Base-by-base conservation (phyloP, 805 yeast genomes). In the Kregervanrija pseudodelftensis region DNA sequence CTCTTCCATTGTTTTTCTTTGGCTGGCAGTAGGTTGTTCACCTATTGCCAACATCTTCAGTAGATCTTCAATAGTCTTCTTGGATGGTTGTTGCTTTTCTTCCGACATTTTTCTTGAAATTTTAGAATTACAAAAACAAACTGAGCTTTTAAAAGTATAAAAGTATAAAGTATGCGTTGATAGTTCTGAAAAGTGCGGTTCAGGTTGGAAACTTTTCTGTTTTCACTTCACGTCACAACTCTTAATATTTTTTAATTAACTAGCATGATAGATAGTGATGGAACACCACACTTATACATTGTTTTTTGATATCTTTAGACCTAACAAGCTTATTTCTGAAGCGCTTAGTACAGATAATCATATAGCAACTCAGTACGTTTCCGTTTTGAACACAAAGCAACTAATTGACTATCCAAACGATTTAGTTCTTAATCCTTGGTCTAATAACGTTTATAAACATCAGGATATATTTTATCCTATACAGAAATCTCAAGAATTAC, bases 1-100 rank as follows among this genome's bases (percentile, higher is more conserved):
- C 59, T 90, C 95, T 42, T 85, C 80, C 85, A 89, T 88, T 16
- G 80, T 76, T 50, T 81, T 82, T 54, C 75, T 69, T 61, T 82
- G 82, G 31, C 73, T 69, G 37, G 71, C 79, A n/a, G 71, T 69
- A 40, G 80, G 66, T 50, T 72, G 72, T 49, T 75, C 77, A 33
- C 79, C 79, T 62, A 8, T 74, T 75, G 30, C 78, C 80, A 69
- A 73, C 62, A 2, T 79, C 70, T 69, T 69, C 50, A 85, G 64
- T 42, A 85, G 70, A 47, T 84, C 86, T 53, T 80, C 81, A 44
- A 81, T 71, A 28, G 71, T 57, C 53, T 73, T 71, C 33, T 58
- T 49, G 15, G 28, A 22, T 4, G 28, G 28, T 22, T 22, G 7
- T 7, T 22, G 28, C 28, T 22, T 22, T 22, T 22, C 28, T 5